These are phyloP conservation scores for Colletotrichum sp. DNA, from an alignment of 2,329 filamentous ascomycete species.

Conservation along the genomic window DNA sequence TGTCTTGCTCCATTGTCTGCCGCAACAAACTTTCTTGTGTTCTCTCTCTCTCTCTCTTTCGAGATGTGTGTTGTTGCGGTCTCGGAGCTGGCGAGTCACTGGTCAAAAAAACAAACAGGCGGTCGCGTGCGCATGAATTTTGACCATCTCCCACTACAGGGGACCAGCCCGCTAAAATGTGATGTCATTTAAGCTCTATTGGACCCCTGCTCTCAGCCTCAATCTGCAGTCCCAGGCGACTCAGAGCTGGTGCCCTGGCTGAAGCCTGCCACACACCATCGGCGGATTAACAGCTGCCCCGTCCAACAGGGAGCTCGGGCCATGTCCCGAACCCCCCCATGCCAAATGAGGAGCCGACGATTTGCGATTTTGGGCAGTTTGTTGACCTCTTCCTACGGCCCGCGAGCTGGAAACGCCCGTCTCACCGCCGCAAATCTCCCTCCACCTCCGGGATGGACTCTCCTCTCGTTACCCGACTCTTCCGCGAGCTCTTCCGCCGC, in stretches of 20 bases:
- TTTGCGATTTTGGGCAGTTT: slow-evolving; percentile 8
- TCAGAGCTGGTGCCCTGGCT: neutral
- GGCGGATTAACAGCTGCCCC: slow-evolving; percentile 23
- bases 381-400: slow-evolving; percentile 14
- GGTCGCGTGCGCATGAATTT: neutral
- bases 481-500: slow-evolving; percentile 84
- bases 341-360: slow-evolving; percentile 10
- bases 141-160: neutral
- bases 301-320: slow-evolving; percentile 28
- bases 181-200: slow-evolving; percentile 13
- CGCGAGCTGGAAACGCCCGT: slow-evolving; percentile 1
- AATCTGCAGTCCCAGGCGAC: neutral
- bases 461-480: slow-evolving; percentile 76
- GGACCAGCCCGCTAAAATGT: slow-evolving; percentile 12
- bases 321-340: slow-evolving; percentile 2
- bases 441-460: slow-evolving; percentile 72
- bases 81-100: neutral
- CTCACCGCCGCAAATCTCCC: neutral
- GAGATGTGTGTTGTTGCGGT: neutral
- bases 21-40: neutral
- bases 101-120: neutral
- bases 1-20: slow-evolving; percentile 7
- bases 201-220: slow-evolving; percentile 15
- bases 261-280: neutral
- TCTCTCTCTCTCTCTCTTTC: neutral